A percentile compares a stretch with the other conserved stretches of the same genome.
Conservation (phyloP, 192 early-diverging fungal genomes). For the Coemansia reversa region DNA sequence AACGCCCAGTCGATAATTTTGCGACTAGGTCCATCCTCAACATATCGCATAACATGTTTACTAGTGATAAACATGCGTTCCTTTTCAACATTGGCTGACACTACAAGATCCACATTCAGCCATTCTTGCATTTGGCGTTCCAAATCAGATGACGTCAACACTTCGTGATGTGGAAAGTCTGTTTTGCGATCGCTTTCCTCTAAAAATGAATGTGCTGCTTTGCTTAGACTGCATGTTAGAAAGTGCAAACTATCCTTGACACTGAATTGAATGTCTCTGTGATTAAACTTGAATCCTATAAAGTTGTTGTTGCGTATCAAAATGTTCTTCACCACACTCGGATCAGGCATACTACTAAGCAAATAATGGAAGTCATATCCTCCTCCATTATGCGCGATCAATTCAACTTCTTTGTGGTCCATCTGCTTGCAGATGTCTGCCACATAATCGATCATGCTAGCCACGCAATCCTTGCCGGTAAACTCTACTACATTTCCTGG, state of each 20-base stretch:
- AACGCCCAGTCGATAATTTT: not conserved
- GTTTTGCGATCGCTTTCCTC: not conserved
- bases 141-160: not conserved
- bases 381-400: slow-evolving; percentile 1
- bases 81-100: not conserved
- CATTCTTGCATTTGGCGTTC: not conserved
- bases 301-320: not conserved
- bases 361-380: slow-evolving; percentile 4
- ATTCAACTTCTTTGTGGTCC: not conserved
- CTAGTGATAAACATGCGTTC: not conserved
- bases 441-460: not conserved
- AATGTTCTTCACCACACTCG: not conserved
- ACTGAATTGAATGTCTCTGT: not conserved
- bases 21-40: not conserved
- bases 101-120: not conserved
- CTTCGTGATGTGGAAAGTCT: slow-evolving; percentile 3
- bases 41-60: not conserved
- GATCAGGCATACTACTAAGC: slow-evolving; percentile 1
- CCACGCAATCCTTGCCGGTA: not conserved
- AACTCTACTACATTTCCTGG: not conserved
- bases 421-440: not conserved
- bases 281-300: not conserved
- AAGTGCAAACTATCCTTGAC: not conserved
- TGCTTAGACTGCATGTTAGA: not conserved
- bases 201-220: too few species aligned